Evolutionary conservation across 2,329 filamentous ascomycete species (phyloP).

Genomic region (Magnaporthales sp.): DNA sequence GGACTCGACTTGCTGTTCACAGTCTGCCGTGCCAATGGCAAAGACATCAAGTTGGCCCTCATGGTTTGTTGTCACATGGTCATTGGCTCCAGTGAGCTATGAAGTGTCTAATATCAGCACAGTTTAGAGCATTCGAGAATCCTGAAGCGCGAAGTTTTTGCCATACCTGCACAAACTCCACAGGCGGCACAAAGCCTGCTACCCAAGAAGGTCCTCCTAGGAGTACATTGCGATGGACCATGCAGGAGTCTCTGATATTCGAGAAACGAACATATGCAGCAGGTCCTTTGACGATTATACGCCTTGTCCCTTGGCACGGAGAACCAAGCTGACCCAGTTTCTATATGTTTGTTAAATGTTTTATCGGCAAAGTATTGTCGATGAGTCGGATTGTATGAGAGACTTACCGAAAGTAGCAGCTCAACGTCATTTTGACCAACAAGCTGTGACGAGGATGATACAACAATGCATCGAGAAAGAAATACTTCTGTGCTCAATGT

Average conservation of each 20-base stretch:
- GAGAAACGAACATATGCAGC: conserved; percentile 46
- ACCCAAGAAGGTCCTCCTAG: conserved; percentile 36
- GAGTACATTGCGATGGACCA: conserved; percentile 36
- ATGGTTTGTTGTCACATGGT: conserved; percentile 26
- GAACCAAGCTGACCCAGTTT: conserved; percentile 26
- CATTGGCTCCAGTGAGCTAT: neutral
- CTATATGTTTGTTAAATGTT: conserved; percentile 18
- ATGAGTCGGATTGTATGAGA: neutral
- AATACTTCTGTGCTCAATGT: conserved; percentile 36
- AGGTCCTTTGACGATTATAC: conserved; percentile 25
- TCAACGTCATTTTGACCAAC: conserved; percentile 30
- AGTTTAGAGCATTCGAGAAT: neutral
- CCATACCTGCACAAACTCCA: conserved; percentile 32
- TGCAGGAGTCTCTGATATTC: conserved; percentile 51
- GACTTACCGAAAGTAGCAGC: conserved; percentile 34
- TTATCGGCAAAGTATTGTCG: neutral
- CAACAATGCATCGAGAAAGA: conserved; percentile 34
- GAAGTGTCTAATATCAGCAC: neutral
- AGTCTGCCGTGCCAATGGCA: conserved; percentile 25
- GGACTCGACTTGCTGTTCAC: conserved; percentile 21
- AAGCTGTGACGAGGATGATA: conserved; percentile 23
- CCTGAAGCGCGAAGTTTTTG: neutral
- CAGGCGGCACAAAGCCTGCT: conserved; percentile 32
- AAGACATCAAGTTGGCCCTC: conserved; percentile 48
- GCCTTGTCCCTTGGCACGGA: conserved; percentile 27